A percentile compares a stretch with the other conserved stretches of the same genome.
These are phyloP conservation scores for Linnemannia elongata DNA, from an alignment of 192 early-diverging fungal genomes.

Conservation along the genomic window DNA sequence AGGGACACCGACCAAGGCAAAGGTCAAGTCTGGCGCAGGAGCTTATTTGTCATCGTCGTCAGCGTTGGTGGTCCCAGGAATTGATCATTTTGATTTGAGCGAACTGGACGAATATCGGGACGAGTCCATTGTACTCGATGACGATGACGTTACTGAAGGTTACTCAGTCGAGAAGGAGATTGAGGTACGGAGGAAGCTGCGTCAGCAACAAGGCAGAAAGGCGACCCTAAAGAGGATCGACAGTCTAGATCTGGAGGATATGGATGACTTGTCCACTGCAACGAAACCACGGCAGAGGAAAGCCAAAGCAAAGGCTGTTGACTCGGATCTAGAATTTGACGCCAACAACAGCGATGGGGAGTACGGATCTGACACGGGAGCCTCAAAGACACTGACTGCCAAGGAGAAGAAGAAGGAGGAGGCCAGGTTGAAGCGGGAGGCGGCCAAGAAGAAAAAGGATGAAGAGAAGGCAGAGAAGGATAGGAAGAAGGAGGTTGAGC, in stretches of 20 bases:
- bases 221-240: too few relatives aligned
- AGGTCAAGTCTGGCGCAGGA: neutral
- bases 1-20: neutral
- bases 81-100: neutral
- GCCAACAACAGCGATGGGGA: neutral
- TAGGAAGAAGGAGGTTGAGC: neutral
- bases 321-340: neutral
- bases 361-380: neutral
- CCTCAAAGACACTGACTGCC: neutral
- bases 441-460: neutral
- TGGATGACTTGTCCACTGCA: too few relatives aligned
- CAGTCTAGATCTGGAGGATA: too few relatives aligned
- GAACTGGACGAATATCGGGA: neutral
- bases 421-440: neutral
- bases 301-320: neutral
- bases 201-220: neutral
- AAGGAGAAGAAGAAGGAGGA: neutral
- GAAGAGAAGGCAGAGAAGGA: slow-evolving; percentile 10
- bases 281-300: neutral
- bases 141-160: neutral
- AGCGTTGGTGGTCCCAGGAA: neutral
- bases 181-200: neutral
- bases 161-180: neutral
- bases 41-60: neutral
- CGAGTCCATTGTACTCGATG: neutral